phyloP scores from a whole-genome alignment of 768 basidiomycete genomes.

The Gelatoporia subvermispora region DNA sequence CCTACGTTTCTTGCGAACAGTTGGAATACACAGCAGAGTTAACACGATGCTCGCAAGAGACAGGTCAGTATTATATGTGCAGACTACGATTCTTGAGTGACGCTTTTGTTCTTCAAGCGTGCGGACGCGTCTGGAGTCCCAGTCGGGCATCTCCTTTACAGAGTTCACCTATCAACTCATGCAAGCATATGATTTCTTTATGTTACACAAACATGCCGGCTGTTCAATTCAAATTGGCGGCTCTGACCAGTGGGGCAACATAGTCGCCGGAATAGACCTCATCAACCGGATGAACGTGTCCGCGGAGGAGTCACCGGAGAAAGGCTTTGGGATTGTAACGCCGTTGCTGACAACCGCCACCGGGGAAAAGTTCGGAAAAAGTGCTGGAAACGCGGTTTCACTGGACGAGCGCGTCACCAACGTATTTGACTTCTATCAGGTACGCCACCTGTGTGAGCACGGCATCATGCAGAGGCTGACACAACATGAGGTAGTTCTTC shows the following conservation, averaged over 20 bases:
- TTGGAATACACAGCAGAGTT: conserved; percentile 77
- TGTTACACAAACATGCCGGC: conserved; percentile 55
- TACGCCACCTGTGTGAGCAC: conserved; percentile 22
- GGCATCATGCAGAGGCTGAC: neutral
- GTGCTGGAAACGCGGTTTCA: conserved; percentile 94
- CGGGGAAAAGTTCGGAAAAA: conserved; percentile 97
- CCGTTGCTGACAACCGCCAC: conserved; percentile 86
- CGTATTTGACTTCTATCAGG: conserved; percentile 94
- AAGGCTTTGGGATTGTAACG: conserved; percentile 82
- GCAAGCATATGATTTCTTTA: conserved; percentile 93
- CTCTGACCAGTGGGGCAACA: conserved; percentile 99
- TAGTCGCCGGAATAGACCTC: conserved; percentile 87
- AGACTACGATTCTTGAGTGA: conserved; percentile 3
- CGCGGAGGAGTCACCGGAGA: conserved; percentile 15
- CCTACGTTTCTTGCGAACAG: conserved; percentile 78
- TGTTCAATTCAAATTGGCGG: conserved; percentile 93
- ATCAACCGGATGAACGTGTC: conserved; percentile 52
- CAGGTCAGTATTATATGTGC: conserved; percentile 44
- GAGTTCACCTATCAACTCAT: conserved; percentile 97
- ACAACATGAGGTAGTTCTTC: conserved; percentile 68
- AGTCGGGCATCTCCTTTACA: conserved; percentile 93
- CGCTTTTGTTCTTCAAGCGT: conserved; percentile 48
- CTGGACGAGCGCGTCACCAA: conserved; percentile 75
- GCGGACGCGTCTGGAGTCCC: conserved; percentile 68
- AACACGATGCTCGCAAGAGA: conserved; percentile 89